Evolutionary conservation across 164 flowering plant genomes (phyloP).

Genomic region (Brasenia schreberi): DNA sequence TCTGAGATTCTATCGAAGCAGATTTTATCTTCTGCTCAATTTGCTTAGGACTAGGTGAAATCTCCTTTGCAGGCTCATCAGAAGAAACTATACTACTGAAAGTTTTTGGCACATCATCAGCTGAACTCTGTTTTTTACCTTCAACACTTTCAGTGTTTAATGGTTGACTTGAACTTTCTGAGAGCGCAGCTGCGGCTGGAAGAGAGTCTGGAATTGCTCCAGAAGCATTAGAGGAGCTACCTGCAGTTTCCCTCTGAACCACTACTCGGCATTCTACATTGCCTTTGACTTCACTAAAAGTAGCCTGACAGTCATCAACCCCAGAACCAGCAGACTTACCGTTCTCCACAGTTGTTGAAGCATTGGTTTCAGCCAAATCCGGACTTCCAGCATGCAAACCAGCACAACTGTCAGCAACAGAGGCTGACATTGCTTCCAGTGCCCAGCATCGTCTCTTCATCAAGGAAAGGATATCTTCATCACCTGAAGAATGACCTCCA

Average conservation of each 20-base stretch:
- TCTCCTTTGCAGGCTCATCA: constrained; percentile 5
- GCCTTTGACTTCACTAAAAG: constrained; percentile 47
- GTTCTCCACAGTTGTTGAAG: constrained; percentile 7
- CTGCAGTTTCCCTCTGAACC: constrained; percentile 40
- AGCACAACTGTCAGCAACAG: constrained; percentile 19
- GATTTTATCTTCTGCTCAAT: constrained; percentile 25
- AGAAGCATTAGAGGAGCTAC: constrained; percentile 11
- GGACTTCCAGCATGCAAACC: constrained; percentile 12
- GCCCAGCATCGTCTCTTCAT: constrained; percentile 43
- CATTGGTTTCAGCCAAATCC: constrained; percentile 9
- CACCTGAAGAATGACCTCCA: constrained; percentile 21
- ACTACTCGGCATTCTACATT: constrained; percentile 57
- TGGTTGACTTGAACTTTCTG: constrained; percentile 11
- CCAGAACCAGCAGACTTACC: constrained; percentile 9
- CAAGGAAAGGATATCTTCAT: constrained; percentile 40
- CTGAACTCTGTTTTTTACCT: constrained; percentile 9
- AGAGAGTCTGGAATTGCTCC: constrained; percentile 13
- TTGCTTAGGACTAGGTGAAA: constrained; percentile 15
- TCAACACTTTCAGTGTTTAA: constrained; percentile 8
- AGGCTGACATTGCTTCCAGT: constrained; percentile 33
- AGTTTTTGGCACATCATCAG: constrained; percentile 1
- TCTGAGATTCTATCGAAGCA: constrained; percentile 19
- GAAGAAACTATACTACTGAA: constrained; percentile 15
- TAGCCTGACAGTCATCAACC: constrained; percentile 1
- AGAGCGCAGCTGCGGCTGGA: constrained; percentile 8